Base-by-base conservation (phyloP, 345 rosid species). In the Euphorbia tirucalli region DNA sequence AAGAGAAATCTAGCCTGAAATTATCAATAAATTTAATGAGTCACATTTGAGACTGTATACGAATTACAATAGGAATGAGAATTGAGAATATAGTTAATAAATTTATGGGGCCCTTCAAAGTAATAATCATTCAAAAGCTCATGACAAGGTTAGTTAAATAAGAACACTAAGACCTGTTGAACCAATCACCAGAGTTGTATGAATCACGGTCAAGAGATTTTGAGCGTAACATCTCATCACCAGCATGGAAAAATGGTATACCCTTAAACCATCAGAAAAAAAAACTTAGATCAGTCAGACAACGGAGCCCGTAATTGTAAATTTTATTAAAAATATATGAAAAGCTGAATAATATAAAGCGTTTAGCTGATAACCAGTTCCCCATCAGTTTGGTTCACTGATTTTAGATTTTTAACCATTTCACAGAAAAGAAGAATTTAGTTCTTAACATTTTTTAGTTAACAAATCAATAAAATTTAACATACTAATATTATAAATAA, bases 201-300 rank as follows among this genome's bases (percentile, higher is more conserved):
- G 98, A 94, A 85, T 94, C 98, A 41, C 96, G 95, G 76, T 94
- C 98, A 78, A 94, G 90, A 62, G 95, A 94, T 81, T 94, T 92
- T 52, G 98, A 94, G 80, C 98, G 93, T 68, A 94, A 81, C 82
- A 92, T 82, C 85, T 94, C 98, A 70, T 94, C 98, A 69, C 98
- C 96, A 46, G 89, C 80, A 70, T 94, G 98, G 78, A 94, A 94
- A 78, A 94, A 94, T 19, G 98, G 98, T 64, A 94, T 85, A 74
- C 97, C 98, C 97, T 91, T 55, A 9, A 49, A 71, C 63, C 74
- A 66, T 39, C 21, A 32, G 25, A 72, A 72, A 27, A 27, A 59
- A 2, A 49, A 44, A 27, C 7, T 31, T 27, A 22, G 43, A 49
- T 63, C 48, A 76, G 46, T 46, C 48, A 56, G 19, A 25, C 50